These are phyloP conservation scores for Plasmodium vinckei DNA, from an alignment of 169 alveolate genomes.

Conservation along the genomic window DNA sequence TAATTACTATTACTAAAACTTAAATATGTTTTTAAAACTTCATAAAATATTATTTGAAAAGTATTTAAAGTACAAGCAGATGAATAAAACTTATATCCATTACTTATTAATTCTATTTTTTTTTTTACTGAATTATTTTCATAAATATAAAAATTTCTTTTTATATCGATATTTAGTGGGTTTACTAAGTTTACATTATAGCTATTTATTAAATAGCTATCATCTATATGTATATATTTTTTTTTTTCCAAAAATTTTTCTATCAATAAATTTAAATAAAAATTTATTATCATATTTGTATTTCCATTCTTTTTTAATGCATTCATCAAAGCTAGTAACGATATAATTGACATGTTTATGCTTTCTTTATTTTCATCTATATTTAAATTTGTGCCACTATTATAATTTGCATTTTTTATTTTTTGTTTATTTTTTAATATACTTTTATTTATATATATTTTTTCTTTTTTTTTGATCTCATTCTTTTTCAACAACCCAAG, in stretches of 20 bases:
- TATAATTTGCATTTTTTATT: constrained; percentile 1
- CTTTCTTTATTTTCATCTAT: constrained; percentile 2
- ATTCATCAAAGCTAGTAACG: constrained; percentile 19
- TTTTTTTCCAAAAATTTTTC: constrained; percentile 72
- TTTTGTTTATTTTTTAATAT: constrained; percentile 27
- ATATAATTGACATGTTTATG: constrained; percentile 10
- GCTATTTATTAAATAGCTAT: constrained; percentile 44
- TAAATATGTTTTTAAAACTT: constrained; percentile 31
- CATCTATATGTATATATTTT: constrained; percentile 68
- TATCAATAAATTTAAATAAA: constrained; percentile 34
- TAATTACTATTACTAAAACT: constrained; percentile 19
- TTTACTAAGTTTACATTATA: constrained; percentile 43
- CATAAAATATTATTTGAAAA: constrained; percentile 25
- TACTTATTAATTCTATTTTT: constrained; percentile 29
- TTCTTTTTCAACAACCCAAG: constrained; percentile 7
- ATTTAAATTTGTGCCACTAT: too few relatives aligned
- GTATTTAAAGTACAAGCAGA: constrained; percentile 24
- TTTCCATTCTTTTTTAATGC: constrained; percentile 27
- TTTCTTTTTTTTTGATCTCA: constrained; percentile 30
- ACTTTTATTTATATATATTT: constrained; percentile 28
- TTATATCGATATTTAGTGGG: constrained; percentile 20
- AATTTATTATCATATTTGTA: constrained; percentile 24
- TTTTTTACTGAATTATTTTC: constrained; percentile 20
- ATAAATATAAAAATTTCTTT: constrained; percentile 1
- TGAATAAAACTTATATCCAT: constrained; percentile 56